Conservation (phyloP, 192 early-diverging fungal species). For the Backusella sp. region DNA sequence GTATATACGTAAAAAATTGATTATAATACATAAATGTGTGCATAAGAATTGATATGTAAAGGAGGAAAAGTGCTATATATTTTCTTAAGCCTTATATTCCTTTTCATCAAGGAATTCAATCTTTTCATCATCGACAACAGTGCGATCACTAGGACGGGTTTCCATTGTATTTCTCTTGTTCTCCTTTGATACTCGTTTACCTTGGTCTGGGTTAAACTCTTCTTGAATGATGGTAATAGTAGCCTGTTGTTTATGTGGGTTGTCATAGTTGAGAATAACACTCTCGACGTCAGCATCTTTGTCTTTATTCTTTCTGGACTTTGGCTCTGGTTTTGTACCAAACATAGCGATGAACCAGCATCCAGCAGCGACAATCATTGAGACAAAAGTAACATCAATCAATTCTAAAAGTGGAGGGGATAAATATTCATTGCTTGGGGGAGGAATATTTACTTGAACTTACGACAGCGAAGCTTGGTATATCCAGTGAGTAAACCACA, state of each 20-base stretch:
- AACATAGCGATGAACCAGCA: neutral
- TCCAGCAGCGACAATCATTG: neutral
- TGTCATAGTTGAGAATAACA: neutral
- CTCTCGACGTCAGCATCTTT: neutral
- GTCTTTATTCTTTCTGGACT: neutral
- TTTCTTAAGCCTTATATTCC: neutral
- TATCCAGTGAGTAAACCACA: neutral
- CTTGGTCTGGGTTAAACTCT: neutral
- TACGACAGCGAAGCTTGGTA: neutral
- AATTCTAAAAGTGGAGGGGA: neutral
- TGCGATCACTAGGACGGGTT: neutral
- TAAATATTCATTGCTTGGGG: neutral
- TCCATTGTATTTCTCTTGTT: neutral
- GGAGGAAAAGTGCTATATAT: neutral
- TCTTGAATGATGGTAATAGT: neutral
- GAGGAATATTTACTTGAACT: neutral
- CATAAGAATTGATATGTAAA: neutral
- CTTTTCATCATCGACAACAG: neutral
- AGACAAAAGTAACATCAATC: neutral
- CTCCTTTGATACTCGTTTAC: neutral
- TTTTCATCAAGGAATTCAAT: neutral
- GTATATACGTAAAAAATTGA: neutral
- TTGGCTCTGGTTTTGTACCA: neutral
- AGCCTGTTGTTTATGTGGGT: neutral
- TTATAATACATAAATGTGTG: neutral